Percentiles rank a stretch among this genome's conserved stretches.
Evolutionary conservation across 306 rosid genomes (phyloP).

Genomic region (Styphnolobium japonicum): DNA sequence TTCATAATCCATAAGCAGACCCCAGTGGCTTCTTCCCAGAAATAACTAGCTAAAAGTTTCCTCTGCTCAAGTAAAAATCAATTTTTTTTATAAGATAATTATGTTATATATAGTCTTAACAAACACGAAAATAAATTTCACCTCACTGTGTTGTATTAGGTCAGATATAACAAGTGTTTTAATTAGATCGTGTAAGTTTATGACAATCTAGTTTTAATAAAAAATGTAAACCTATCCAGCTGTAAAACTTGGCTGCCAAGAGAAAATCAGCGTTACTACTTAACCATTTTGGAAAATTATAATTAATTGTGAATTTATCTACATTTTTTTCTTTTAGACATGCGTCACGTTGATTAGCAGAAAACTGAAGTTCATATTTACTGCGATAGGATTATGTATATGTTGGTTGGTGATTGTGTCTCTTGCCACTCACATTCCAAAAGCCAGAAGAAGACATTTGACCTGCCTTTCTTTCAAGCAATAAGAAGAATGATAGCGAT

Average conservation of each 20-base stretch:
- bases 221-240: background rate
- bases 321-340: background rate
- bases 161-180: background rate
- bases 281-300: background rate
- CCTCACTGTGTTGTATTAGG: background rate
- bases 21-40: background rate
- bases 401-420: conserved; percentile 4
- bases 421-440: conserved; percentile 9
- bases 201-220: background rate
- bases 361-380: background rate
- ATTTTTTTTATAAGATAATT: background rate
- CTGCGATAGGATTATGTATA: background rate
- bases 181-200: background rate
- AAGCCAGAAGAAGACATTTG: conserved; percentile 18
- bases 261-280: background rate
- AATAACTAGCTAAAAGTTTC: background rate
- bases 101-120: conserved; percentile 1
- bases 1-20: background rate
- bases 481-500: conserved; percentile 21
- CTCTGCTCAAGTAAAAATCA: background rate
- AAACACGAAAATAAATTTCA: background rate
- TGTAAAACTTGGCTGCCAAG: background rate
- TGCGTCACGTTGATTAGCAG: background rate
- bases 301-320: background rate
- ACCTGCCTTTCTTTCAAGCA: conserved; percentile 34